These are phyloP conservation scores for Plectranthus barbatus DNA, from an alignment of 257 asterid species.

Conservation along the genomic window DNA sequence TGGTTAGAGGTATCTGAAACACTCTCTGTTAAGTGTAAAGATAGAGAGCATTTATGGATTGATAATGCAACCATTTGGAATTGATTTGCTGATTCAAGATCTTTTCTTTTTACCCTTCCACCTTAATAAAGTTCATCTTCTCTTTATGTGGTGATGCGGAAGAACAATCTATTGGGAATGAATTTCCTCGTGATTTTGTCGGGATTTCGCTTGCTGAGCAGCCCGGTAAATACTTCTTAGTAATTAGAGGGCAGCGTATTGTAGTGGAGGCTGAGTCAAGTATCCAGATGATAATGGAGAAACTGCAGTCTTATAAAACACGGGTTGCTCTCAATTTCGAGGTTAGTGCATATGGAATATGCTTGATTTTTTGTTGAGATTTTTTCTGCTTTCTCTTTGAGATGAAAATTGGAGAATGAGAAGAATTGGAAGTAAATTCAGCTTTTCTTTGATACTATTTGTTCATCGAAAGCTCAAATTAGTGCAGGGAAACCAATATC, in stretches of 20 bases:
- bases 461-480: background rate
- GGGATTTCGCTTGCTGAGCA: constrained; percentile 87
- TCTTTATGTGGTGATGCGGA: background rate
- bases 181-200: constrained; percentile 69
- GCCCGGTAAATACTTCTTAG: constrained; percentile 62
- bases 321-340: constrained; percentile 83
- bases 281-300: constrained; percentile 87
- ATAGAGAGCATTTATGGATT: too few relatives aligned
- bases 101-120: too few relatives aligned
- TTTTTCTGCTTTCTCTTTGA: background rate
- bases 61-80: background rate
- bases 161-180: constrained; percentile 52
- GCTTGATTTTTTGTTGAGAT: background rate
- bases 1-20: constrained; percentile 47
- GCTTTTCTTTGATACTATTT: background rate
- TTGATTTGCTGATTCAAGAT: background rate
- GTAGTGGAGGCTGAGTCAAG: constrained; percentile 75
- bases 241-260: constrained; percentile 67
- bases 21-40: background rate
- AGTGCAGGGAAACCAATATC: constrained; percentile 66
- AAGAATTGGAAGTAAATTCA: background rate
- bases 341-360: constrained; percentile 33
- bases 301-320: constrained; percentile 81
- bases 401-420: background rate
- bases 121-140: background rate